Base-by-base conservation (phyloP, 192 early-diverging fungal species). In the Physocladia obscura region DNA sequence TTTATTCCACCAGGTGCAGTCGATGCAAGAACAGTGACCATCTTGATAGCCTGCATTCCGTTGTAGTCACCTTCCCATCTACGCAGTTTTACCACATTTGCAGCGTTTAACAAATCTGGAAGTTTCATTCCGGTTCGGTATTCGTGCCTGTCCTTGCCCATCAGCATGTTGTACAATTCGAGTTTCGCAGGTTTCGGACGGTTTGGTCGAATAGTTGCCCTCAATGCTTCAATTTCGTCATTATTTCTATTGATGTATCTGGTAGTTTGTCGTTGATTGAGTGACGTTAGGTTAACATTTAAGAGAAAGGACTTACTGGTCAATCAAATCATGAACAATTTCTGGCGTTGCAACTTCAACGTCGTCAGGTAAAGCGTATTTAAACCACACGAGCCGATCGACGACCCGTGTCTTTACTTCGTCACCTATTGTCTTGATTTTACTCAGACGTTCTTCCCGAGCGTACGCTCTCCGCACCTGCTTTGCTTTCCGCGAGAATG, bases 401-500 rank as follows among this genome's bases (percentile, higher is more conserved):
- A 62, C 54, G 61, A 47, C 50, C 3, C 51, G 38, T 27, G 31
- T 71, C 2, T 65, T 70, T 5, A 52, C 44, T 26, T 60, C 74
- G 54, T 83, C 71, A 44, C 81, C 76, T 4, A 70, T 74, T 22
- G 70, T 36, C 57, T 82, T 85, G 56, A 80, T 62, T 36, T 78
- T 79, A 27, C 67, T 73, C 19, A 88, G 63, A 37, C 64, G 56
- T 17, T 80, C 75, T 38, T 84, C 84, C 24, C 83, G 79, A 49
- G 82, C 72, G 73, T 86, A 77, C 3, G 87, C 87, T 49, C 89
- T 76, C 24, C 81, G 82, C 67, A 89, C 78, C 68, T 91, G 89
- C 3, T 57, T 75, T 2, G 89, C 89, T 57, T 91, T 91, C 31
- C 89, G 80, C 52, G 89, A 91, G 64, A 87, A 88, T 13, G 89